Conservation (phyloP, 1,139 yeast species). For the Pichia sp. region DNA sequence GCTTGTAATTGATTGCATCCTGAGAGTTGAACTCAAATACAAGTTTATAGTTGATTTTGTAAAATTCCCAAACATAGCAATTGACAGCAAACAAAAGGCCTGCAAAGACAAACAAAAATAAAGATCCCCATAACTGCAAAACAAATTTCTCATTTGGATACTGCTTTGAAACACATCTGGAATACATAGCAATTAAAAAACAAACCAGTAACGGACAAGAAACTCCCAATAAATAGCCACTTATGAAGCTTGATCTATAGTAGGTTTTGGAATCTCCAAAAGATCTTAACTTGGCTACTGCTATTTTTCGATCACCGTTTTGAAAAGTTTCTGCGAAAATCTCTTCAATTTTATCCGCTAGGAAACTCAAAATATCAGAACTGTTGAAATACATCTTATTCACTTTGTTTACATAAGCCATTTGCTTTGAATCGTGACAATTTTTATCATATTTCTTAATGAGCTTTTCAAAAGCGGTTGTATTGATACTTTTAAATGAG, state of each 20-base stretch:
- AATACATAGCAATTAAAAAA: conserved; percentile 42
- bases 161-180: conserved; percentile 25
- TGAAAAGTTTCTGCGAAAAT: conserved; percentile 61
- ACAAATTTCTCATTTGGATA: conserved; percentile 49
- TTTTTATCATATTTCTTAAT: conserved; percentile 85
- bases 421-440: conserved; percentile 40
- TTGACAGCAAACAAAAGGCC: conserved; percentile 58
- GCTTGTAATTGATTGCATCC: conserved; percentile 56
- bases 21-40: conserved; percentile 82
- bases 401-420: conserved; percentile 52
- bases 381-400: conserved; percentile 48
- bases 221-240: conserved; percentile 65
- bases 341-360: conserved; percentile 57
- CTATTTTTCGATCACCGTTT: conserved; percentile 63
- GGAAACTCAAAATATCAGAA: conserved; percentile 59
- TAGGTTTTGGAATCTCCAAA: conserved; percentile 32
- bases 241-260: conserved; percentile 39
- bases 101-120: conserved; percentile 68
- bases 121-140: conserved; percentile 73
- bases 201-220: conserved; percentile 55
- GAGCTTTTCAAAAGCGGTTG: conserved; percentile 84
- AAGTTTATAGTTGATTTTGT: conserved; percentile 80
- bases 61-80: conserved; percentile 63
- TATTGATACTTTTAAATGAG: conserved; percentile 67
- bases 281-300: conserved; percentile 62